phyloP scores from a whole-genome alignment of 352 stramenopile genomes.

The Globisporangium uncinulatum region DNA sequence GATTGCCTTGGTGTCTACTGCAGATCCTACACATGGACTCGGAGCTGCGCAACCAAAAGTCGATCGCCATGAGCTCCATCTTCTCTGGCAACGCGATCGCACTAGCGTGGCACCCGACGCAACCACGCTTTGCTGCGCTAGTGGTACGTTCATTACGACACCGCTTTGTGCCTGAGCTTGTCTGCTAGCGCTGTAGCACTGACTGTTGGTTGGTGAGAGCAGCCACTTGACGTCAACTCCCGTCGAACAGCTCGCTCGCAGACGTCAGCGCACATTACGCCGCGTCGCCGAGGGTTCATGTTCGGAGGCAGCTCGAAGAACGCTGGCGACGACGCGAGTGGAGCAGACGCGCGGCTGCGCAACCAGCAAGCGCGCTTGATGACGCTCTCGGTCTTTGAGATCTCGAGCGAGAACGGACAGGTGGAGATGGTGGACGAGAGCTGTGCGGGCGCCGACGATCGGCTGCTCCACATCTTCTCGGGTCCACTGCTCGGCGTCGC shows the following conservation, averaged over 20 bases:
- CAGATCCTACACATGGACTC: slow-evolving; percentile 66
- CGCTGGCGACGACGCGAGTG: slow-evolving; percentile 19
- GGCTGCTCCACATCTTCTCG: slow-evolving; percentile 63
- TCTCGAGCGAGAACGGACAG: slow-evolving; percentile 24
- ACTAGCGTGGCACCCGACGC: slow-evolving; percentile 56
- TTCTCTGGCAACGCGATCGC: slow-evolving; percentile 56
- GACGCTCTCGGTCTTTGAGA: slow-evolving; percentile 30
- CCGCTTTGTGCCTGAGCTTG: too few species aligned
- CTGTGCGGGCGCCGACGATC: slow-evolving; percentile 43
- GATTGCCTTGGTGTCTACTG: background rate
- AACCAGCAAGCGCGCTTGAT: slow-evolving; percentile 34
- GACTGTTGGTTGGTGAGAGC: background rate
- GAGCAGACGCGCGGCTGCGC: slow-evolving; percentile 25
- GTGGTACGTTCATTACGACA: slow-evolving; percentile 22
- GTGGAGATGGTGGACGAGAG: slow-evolving; percentile 51
- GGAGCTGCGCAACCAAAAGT: slow-evolving; percentile 61
- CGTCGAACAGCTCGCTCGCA: slow-evolving; percentile 27
- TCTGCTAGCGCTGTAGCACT: background rate
- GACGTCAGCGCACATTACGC: slow-evolving; percentile 30
- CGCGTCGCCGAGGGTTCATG: slow-evolving; percentile 55
- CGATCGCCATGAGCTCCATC: slow-evolving; percentile 46
- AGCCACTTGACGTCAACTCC: slow-evolving; percentile 57
- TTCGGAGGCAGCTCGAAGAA: slow-evolving; percentile 46
- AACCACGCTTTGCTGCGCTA: slow-evolving; percentile 41
- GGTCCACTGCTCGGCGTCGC: slow-evolving; percentile 62